Evolutionary conservation across 352 stramenopile species (phyloP).

Genomic region (Thalassiosira sp.): DNA sequence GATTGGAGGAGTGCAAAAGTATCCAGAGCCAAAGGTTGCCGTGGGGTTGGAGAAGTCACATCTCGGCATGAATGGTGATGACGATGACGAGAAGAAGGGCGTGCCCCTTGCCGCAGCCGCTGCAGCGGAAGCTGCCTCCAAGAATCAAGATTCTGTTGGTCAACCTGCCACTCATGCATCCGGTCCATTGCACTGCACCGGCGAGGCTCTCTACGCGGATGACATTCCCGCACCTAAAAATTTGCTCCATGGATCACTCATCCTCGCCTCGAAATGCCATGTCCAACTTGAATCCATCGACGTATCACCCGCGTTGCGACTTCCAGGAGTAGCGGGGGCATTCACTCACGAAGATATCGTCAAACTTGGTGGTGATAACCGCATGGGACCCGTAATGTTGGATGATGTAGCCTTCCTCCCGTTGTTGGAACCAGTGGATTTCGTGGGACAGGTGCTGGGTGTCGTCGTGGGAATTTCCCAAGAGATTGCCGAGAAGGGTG

Average conservation of each 20-base stretch:
- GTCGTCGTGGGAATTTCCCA: slow-evolving; percentile 67
- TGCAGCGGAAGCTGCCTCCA: slow-evolving; percentile 22
- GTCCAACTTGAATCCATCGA: slow-evolving; percentile 88
- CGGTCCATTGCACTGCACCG: slow-evolving; percentile 90
- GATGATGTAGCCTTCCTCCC: slow-evolving; percentile 78
- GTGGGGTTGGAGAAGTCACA: slow-evolving; percentile 63
- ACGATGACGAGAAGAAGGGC: not conserved
- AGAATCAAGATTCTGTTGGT: slow-evolving; percentile 81
- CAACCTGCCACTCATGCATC: slow-evolving; percentile 91
- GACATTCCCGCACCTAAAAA: slow-evolving; percentile 89
- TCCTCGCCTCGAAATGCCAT: slow-evolving; percentile 86
- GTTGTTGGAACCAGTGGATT: slow-evolving; percentile 55
- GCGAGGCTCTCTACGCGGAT: slow-evolving; percentile 93
- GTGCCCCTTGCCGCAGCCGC: not conserved
- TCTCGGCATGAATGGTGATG: slow-evolving; percentile 7
- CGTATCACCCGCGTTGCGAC: slow-evolving; percentile 82
- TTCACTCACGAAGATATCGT: slow-evolving; percentile 82
- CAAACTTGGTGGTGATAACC: slow-evolving; percentile 69
- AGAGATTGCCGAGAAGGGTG: slow-evolving; percentile 71
- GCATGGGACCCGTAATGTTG: slow-evolving; percentile 63
- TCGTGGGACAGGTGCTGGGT: slow-evolving; percentile 74
- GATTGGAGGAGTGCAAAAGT: slow-evolving; percentile 71
- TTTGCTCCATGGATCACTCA: slow-evolving; percentile 90
- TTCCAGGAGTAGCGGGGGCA: slow-evolving; percentile 89
- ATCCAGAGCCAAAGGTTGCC: slow-evolving; percentile 67